Base-by-base conservation (phyloP, 306 rosid species). In the Trifolium repens region DNA sequence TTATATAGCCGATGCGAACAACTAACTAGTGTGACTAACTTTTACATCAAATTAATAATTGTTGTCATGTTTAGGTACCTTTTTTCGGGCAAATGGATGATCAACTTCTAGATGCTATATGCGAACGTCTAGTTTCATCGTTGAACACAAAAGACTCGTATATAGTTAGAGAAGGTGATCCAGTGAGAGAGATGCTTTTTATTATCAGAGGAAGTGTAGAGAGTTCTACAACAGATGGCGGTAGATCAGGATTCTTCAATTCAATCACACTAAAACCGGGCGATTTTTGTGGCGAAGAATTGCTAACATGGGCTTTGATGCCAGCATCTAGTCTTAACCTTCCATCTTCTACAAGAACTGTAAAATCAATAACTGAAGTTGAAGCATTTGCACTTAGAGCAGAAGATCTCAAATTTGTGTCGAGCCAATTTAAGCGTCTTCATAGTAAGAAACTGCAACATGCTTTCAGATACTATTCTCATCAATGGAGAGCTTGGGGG, bases 401-500 rank as follows among this genome's bases (percentile, higher is more conserved):
- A 0, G 97, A 90, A 40, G 96, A 90, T 61, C 90, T 94, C 13
- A 90, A 87, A 67, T 90, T 86, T 32, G 94, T 94, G 1, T 89
- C 96, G 0, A 89, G 53, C 42, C 98, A 94, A 55, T 90, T 94
- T 62, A 91, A 88, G 88, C 87, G 91, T 17, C 96, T 91, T 1
- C 98, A 90, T 34, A 94, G 96, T 87, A 91, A 91, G 84, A 89
- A 64, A 83, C 86, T 94, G 17, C 98, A 90, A 65, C 97, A 91
- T 59, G 96, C 96, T 27, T 91, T 94, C 47, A 79, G 96, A 78
- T 91, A 90, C 77, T 87, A 90, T 57, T 91, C 98, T 17, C 96
- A 88, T 75, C 96, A 91, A 8, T 94, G 97, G 98, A 85, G 98
- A 58, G 80, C 96, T 8, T 94, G 97, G 96, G 94, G 91, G 4